Base-by-base conservation (phyloP, 257 asterid genomes). In the Solanum sejunctum region DNA sequence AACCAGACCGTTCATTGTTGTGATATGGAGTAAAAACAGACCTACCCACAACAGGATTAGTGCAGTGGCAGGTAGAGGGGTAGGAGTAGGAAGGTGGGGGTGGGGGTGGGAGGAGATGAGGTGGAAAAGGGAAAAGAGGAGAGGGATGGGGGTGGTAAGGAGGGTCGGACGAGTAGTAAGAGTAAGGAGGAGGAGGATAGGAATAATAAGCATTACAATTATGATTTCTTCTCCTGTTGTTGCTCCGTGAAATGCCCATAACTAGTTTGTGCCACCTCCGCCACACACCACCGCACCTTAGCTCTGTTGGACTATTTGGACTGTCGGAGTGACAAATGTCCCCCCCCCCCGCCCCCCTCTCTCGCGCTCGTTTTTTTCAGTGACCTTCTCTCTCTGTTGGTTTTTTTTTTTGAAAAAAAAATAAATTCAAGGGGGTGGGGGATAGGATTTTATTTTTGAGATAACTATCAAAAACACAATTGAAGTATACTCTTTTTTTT, bases 1-100 rank as follows among this genome's bases (percentile, higher is more conserved):
- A 56, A 67, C 89, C 92, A 51, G 88, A 56, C 45, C 90, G 89
- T 12, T 63, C 86, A 57, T 21, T 82, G 57, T 23, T 70, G 21
- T 39, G 84, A 57, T 86, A 55, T 64, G 85, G 83, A 55, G 88
- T 90, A n/a, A 88, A 89, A 86, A 87, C 87, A 55, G 93, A 90
- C 71, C 92, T 91, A 72, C 95, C 93, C 84, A 89, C 80, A 28
- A 85, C 43, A 81, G 91, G 89, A 57, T 85, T 87, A 32, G 88
- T 84, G 86, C 87, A 92, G 85, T 85, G 87, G 88, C 92, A 88
- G 10, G 84, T 89, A 54, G 81, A 43, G 70, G 88, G 89, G 81
- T 70, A 52, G 90, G 85, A 77, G 75, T 75, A 60, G 90, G 87
- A 67, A 20, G 85, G 88, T 73, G 88, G 72, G 87, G 90, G 91